Evolutionary conservation across 2,329 filamentous ascomycete genomes (phyloP).

Genomic region (Sclerotinia glacialis): DNA sequence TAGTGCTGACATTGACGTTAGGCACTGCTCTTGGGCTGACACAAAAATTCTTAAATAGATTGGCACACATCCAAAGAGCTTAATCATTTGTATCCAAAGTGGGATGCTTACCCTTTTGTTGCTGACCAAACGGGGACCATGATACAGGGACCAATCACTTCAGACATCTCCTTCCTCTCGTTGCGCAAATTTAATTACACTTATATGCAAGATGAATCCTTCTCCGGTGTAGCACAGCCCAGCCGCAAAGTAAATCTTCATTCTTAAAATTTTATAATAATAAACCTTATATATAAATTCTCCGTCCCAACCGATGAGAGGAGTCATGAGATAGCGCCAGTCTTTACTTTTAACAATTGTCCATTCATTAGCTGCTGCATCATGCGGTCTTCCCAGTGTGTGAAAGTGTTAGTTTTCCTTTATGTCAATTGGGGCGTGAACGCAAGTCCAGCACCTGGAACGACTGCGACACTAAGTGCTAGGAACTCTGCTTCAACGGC

Average conservation of each 20-base stretch:
- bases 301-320: background rate
- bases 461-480: slow-evolving; percentile 14
- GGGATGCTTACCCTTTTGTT: background rate
- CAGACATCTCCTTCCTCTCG: background rate
- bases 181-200: slow-evolving; percentile 1
- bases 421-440: background rate
- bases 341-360: background rate
- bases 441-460: background rate
- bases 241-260: slow-evolving; percentile 9
- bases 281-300: slow-evolving; percentile 1
- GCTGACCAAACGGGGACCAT: background rate
- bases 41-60: background rate
- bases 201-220: slow-evolving; percentile 3
- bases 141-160: background rate
- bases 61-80: slow-evolving; percentile 4
- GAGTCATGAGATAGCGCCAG: background rate
- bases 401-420: background rate
- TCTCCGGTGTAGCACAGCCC: background rate
- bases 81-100: background rate
- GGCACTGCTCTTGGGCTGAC: slow-evolving; percentile 4
- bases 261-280: background rate
- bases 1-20: slow-evolving; percentile 7
- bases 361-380: background rate
- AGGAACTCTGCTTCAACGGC: slow-evolving; percentile 24
- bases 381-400: slow-evolving; percentile 5